Percentiles rank a stretch among this genome's conserved stretches.
Conservation (phyloP, 2,329 filamentous ascomycete genomes). For the Aspergillus hortae region DNA sequence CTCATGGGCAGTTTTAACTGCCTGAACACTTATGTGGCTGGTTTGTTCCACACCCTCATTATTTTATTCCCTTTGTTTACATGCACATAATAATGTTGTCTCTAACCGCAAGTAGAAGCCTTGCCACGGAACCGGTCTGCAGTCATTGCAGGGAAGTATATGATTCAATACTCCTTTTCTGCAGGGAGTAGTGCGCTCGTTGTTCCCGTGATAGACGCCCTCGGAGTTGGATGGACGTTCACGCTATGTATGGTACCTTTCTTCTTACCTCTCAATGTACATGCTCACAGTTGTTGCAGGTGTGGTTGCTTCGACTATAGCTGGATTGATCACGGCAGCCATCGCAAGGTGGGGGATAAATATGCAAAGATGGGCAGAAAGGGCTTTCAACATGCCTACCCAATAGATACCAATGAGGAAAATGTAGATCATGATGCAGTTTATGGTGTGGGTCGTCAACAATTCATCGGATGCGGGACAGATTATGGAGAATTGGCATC, state of each 20-base stretch:
- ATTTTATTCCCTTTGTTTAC: background rate
- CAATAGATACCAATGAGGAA: too few species aligned
- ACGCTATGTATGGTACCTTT: constrained; percentile 58
- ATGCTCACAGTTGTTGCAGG: constrained; percentile 12
- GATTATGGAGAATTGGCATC: too few species aligned
- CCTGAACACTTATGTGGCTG: constrained; percentile 64
- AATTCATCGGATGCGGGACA: too few species aligned
- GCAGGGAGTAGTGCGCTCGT: constrained; percentile 67
- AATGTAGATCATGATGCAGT: too few species aligned
- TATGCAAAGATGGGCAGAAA: constrained; percentile 33
- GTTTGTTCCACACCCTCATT: constrained; percentile 13
- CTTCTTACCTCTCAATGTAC: constrained; percentile 40
- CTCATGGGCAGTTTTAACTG: constrained; percentile 71
- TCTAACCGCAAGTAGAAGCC: constrained; percentile 30
- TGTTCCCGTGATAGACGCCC: constrained; percentile 65
- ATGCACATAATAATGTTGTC: background rate
- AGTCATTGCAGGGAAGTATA: constrained; percentile 76
- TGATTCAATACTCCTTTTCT: constrained; percentile 71
- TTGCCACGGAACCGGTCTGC: constrained; percentile 57
- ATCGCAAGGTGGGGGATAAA: constrained; percentile 30
- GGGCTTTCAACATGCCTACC: background rate
- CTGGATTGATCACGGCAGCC: constrained; percentile 23
- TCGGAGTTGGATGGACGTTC: constrained; percentile 78
- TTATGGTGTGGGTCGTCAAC: too few species aligned
- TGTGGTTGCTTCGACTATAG: constrained; percentile 26